Evolutionary conservation across 2,329 filamentous ascomycete genomes (phyloP).

Genomic region (Aspergillus neoniger): DNA sequence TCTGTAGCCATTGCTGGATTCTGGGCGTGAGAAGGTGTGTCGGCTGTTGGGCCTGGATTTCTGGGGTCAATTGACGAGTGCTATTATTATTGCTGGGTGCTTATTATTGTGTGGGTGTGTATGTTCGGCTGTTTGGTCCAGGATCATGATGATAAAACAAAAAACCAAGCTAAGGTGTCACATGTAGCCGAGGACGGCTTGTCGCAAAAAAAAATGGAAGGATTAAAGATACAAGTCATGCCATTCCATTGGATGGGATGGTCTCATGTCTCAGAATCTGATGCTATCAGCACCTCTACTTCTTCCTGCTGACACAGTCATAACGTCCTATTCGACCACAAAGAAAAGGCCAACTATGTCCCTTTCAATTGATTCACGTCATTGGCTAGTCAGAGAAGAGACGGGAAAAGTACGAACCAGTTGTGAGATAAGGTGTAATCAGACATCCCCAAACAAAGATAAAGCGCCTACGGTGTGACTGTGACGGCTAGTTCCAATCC

Average conservation of each 20-base stretch:
- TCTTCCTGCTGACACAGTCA: background rate
- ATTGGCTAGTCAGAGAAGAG: background rate
- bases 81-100: too few species aligned
- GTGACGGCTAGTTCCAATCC: background rate
- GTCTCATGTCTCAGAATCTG: constrained; percentile 4
- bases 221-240: background rate
- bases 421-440: background rate
- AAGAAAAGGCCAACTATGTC: constrained; percentile 1
- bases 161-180: too few species aligned
- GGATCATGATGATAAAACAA: background rate
- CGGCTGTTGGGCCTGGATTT: too few species aligned
- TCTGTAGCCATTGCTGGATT: too few species aligned
- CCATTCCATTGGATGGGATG: constrained; percentile 4
- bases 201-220: too few species aligned
- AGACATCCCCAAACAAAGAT: constrained; percentile 4
- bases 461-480: background rate
- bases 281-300: background rate
- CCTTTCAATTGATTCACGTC: background rate
- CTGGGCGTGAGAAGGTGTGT: too few species aligned
- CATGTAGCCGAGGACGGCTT: too few species aligned
- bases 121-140: too few species aligned
- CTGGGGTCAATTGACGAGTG: too few species aligned
- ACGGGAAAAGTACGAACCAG: background rate
- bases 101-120: too few species aligned
- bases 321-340: background rate